A percentile compares a stretch with the other conserved stretches of the same genome.
phyloP scores from a whole-genome alignment of 2,329 filamentous ascomycete species.

The Talaromyces sp. region DNA sequence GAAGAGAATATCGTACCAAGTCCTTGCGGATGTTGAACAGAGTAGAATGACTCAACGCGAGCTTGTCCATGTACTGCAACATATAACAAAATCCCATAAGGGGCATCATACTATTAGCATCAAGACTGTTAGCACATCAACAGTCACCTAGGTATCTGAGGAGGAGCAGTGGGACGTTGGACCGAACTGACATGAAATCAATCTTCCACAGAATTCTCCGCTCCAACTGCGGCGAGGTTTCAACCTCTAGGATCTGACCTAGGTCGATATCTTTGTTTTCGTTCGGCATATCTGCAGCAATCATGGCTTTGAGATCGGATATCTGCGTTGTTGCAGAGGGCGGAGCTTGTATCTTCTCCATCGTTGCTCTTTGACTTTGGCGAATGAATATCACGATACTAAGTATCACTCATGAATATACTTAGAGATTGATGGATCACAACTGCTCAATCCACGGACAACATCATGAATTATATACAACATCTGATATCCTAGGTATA shows the following conservation, averaged over 20 bases:
- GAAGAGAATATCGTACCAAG: constrained; percentile 16
- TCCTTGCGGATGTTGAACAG: constrained; percentile 24
- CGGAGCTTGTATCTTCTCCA: background rate
- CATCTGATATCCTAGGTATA: background rate
- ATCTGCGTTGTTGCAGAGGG: background rate
- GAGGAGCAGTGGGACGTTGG: too few relatives aligned
- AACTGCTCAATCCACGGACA: background rate
- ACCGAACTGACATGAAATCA: background rate
- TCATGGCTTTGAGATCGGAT: constrained; percentile 2
- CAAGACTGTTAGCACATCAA: background rate
- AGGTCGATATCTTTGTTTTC: background rate
- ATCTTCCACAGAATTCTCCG: constrained; percentile 6
- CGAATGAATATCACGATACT: too few relatives aligned
- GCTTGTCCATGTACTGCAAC: constrained; percentile 29
- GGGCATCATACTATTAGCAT: constrained; percentile 20
- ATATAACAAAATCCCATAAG: constrained; percentile 28
- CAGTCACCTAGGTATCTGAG: too few relatives aligned
- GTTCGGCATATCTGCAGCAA: background rate
- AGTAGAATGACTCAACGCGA: constrained; percentile 27
- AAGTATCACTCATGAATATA: background rate
- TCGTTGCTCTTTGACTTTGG: background rate
- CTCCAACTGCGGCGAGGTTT: background rate
- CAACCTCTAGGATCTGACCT: constrained; percentile 4
- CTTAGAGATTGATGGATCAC: background rate
- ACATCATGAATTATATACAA: background rate